These are phyloP conservation scores for Amphibolis antarctica DNA, from an alignment of 106 monocot species.

Conservation along the genomic window DNA sequence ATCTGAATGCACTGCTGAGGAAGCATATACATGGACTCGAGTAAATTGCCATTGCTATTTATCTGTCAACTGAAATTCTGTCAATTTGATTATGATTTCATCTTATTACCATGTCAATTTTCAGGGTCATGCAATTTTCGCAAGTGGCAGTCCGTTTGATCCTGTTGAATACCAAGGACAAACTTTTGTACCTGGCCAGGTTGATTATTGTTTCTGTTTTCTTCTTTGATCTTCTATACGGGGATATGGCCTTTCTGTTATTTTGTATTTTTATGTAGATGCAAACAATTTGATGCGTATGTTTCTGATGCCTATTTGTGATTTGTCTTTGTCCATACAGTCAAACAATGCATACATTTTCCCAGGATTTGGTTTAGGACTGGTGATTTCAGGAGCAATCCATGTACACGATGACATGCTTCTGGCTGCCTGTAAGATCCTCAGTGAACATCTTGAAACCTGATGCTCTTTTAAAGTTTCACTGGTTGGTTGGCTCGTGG, in stretches of 20 bases:
- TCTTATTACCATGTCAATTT: not conserved
- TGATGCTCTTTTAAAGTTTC: not conserved
- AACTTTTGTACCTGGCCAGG: conserved; percentile 66
- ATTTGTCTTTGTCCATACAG: conserved; percentile 13
- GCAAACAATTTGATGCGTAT: not conserved
- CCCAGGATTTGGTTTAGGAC: conserved; percentile 82
- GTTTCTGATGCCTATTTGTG: not conserved
- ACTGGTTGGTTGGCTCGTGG: no score
- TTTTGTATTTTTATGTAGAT: no score
- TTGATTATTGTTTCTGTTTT: conserved; percentile 5
- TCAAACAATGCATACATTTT: conserved; percentile 90
- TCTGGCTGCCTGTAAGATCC: conserved; percentile 73
- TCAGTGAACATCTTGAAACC: not conserved
- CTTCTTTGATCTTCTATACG: not conserved
- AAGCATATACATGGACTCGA: conserved; percentile 89
- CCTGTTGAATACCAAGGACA: conserved; percentile 67
- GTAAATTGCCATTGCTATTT: conserved; percentile 5
- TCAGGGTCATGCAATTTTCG: conserved; percentile 79
- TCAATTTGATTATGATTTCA: not conserved
- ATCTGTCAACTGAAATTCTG: not conserved
- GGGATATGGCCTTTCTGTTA: not conserved
- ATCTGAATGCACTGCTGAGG: conserved; percentile 84
- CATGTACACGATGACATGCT: conserved; percentile 95
- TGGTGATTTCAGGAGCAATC: conserved; percentile 79
- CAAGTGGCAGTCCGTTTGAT: conserved; percentile 84